phyloP scores from a whole-genome alignment of 2,329 filamentous ascomycete species.

The Aspergillus melleus region DNA sequence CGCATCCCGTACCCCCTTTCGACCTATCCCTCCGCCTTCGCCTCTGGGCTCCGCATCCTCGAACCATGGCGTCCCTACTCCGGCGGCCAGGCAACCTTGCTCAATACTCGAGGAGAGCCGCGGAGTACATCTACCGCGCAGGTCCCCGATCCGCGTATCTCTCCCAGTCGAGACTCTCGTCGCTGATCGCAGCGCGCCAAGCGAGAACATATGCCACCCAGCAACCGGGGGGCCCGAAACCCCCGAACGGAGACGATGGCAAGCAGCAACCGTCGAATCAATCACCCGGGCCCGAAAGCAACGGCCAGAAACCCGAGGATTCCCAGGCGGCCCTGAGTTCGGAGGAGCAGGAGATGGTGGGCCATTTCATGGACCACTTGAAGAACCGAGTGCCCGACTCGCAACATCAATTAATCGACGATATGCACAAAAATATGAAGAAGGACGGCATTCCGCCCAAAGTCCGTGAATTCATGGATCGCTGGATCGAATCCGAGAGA shows the following conservation, averaged over 20 bases:
- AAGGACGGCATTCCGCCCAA: slow-evolving; percentile 69
- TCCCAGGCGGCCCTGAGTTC: slow-evolving; percentile 50
- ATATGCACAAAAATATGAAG: slow-evolving; percentile 63
- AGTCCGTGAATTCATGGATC: slow-evolving; percentile 63
- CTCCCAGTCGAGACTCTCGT: slow-evolving; percentile 40
- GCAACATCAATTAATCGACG: slow-evolving; percentile 61
- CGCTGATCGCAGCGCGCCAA: slow-evolving; percentile 34
- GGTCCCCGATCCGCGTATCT: slow-evolving; percentile 45
- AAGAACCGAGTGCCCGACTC: slow-evolving; percentile 61
- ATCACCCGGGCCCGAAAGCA: slow-evolving; percentile 35
- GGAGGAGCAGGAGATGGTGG: slow-evolving; percentile 59
- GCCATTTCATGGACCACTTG: slow-evolving; percentile 57
- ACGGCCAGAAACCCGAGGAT: slow-evolving; percentile 44
- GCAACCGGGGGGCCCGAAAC: slow-evolving; percentile 47
- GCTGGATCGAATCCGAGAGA: slow-evolving; percentile 48
- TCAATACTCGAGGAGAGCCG: slow-evolving; percentile 59
- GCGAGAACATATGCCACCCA: slow-evolving; percentile 45
- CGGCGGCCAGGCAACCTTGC: slow-evolving; percentile 67
- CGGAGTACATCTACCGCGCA: slow-evolving; percentile 54
- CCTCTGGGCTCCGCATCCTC: slow-evolving; percentile 37
- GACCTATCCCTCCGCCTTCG: neutral
- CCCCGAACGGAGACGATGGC: slow-evolving; percentile 38
- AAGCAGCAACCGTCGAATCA: slow-evolving; percentile 32
- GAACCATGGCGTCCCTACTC: slow-evolving; percentile 65
- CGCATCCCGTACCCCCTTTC: slow-evolving; percentile 1